Conservation (phyloP, 2,329 filamentous ascomycete species). For the Fusarium sp. region DNA sequence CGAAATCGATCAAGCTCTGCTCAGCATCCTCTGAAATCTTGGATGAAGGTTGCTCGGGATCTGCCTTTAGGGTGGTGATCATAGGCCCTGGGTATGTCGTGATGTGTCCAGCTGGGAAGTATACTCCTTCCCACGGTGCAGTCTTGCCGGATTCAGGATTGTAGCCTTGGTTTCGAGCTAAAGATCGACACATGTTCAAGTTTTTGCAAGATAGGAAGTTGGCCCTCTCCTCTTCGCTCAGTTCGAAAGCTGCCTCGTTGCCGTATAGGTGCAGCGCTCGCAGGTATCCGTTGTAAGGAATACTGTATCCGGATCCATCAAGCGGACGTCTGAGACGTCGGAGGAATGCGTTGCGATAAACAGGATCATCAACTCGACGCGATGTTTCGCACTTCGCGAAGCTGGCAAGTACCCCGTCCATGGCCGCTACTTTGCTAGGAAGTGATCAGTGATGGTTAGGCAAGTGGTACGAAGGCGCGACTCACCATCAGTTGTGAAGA, state of each 20-base stretch:
- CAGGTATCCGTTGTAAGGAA: constrained; percentile 24
- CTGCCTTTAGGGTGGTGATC: background rate
- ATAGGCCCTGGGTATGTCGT: constrained; percentile 13
- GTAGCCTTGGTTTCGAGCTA: constrained; percentile 16
- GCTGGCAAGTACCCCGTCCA: too few species aligned
- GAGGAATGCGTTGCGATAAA: constrained; percentile 10
- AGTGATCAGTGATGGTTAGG: too few species aligned
- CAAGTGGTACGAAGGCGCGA: too few species aligned
- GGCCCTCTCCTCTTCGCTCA: background rate
- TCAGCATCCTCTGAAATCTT: background rate
- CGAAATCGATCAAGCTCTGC: background rate
- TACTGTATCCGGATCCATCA: constrained; percentile 1
- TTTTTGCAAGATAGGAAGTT: constrained; percentile 12
- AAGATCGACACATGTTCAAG: constrained; percentile 9
- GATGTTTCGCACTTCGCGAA: constrained; percentile 18
- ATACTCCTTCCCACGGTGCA: constrained; percentile 17
- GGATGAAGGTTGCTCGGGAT: background rate
- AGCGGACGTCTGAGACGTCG: background rate
- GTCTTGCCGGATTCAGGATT: constrained; percentile 4
- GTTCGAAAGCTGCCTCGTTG: constrained; percentile 19
- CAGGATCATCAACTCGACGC: background rate
- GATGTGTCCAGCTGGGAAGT: constrained; percentile 8
- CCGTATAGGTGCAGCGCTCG: constrained; percentile 28
- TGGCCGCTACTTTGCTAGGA: too few species aligned
- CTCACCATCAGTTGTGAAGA: too few species aligned